Evolutionary conservation across 2,329 filamentous ascomycete genomes (phyloP).

Genomic region (Cercospora citrullina): DNA sequence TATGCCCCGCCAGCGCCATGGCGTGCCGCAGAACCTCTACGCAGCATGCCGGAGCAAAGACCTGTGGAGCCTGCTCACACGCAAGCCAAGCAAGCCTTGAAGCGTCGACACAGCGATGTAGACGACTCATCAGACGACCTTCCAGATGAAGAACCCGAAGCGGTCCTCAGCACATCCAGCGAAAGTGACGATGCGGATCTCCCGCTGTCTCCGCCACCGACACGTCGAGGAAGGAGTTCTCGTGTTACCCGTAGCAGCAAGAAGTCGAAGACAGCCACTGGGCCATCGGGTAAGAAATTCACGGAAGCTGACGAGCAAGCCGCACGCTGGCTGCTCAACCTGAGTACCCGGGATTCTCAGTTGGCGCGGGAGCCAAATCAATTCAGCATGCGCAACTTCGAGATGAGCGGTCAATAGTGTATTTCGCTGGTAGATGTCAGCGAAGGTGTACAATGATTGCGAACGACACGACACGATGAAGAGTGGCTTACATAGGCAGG

Average conservation of each 20-base stretch:
- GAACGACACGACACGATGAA: neutral
- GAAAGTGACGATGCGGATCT: conserved; percentile 29
- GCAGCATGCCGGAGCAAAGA: neutral
- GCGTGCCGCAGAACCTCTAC: conserved; percentile 21
- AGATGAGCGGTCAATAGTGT: neutral
- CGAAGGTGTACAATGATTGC: neutral
- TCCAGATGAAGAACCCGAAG: conserved; percentile 6
- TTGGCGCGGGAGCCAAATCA: conserved; percentile 16
- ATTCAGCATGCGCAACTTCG: neutral
- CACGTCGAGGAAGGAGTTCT: neutral
- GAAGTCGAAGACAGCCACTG: neutral
- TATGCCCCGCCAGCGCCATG: conserved; percentile 27
- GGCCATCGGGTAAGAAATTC: conserved; percentile 16
- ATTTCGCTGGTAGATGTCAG: neutral
- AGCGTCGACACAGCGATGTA: conserved; percentile 21
- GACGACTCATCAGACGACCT: conserved; percentile 10
- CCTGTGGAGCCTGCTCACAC: neutral
- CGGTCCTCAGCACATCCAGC: conserved; percentile 15
- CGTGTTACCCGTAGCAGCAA: conserved; percentile 1
- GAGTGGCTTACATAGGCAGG: neutral
- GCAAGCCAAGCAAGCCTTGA: conserved; percentile 2
- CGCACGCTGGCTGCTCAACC: conserved; percentile 31
- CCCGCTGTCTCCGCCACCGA: conserved; percentile 12
- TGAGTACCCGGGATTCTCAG: conserved; percentile 28
- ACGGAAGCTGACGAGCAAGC: conserved; percentile 28